Evolutionary conservation across 2,329 filamentous ascomycete genomes (phyloP).

Genomic region (Magnaporthales sp.): DNA sequence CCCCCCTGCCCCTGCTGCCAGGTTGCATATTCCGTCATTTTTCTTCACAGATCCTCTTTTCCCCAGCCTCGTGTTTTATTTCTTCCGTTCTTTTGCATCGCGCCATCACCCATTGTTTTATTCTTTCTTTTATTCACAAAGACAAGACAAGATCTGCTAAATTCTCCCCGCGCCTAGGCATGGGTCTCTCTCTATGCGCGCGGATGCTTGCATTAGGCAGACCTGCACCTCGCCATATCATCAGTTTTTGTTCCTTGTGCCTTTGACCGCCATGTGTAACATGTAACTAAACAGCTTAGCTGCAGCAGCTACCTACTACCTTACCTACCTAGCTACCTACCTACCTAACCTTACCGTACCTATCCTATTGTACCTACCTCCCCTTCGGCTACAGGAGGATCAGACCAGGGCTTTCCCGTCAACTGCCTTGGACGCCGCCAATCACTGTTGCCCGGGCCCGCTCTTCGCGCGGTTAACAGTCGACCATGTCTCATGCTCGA

Average conservation of each 20-base stretch:
- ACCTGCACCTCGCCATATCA: background rate
- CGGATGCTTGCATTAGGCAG: background rate
- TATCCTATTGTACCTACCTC: background rate
- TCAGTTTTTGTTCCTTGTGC: background rate
- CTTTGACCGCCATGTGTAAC: constrained; percentile 1
- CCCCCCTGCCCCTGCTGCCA: background rate
- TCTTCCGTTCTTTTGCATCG: background rate
- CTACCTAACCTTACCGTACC: background rate
- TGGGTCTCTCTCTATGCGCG: background rate
- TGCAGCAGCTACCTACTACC: background rate
- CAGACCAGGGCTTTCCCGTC: background rate
- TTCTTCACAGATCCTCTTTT: constrained; percentile 2
- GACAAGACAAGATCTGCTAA: background rate
- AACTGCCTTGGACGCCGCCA: background rate
- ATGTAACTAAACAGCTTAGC: background rate
- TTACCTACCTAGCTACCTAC: background rate
- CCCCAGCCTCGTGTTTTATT: constrained; percentile 1
- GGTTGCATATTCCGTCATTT: background rate
- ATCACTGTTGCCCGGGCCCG: background rate
- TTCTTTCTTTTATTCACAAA: background rate
- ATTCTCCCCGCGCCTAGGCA: background rate
- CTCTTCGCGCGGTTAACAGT: background rate
- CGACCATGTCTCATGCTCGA: background rate
- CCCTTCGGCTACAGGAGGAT: background rate
- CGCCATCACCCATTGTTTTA: background rate